Base-by-base conservation (phyloP, 352 stramenopile species). In the Aphanomyces astaci region DNA sequence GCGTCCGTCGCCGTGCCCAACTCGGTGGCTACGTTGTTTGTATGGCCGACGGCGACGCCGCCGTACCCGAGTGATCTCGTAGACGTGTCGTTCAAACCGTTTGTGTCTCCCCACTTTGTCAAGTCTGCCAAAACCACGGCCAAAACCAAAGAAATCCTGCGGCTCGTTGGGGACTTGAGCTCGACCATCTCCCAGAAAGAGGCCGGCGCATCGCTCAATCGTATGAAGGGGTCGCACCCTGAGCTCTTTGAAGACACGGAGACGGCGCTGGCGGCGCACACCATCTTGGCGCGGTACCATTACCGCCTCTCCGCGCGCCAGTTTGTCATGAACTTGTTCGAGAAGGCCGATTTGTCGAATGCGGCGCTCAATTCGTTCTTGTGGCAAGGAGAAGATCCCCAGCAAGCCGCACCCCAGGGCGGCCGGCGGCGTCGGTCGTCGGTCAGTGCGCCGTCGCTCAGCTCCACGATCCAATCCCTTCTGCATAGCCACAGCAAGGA, bases 131-230 rank as follows among this genome's bases (percentile, higher is more conserved):
- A 90, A 59, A 78, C 90, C 31, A 79, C 87, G 24, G 75, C 82
- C 0, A 84, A 90, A 33, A 90, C 84, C 83, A 83, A 78, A 40
- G 87, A 95, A 72, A 73, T 94, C 3, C 63, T 95, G 45, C 83
- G 85, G 1, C 75, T 83, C 55, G 78, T 95, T 32, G 87, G 84
- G 1, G 86, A 95, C 45, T 40, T 95, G 67, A 95, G 87, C 66
- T 94, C 93, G 73, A 86, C 94, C 66, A 95, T 95, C 64, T 93
- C 85, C 2, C 87, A 95, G 68, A 95, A 95, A 71, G 87, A 95
- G 66, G 87, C 87, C 1, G 85, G 93, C 69, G 79, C 83, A 24
- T 89, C 84, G 49, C 76, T 95, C 13, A 92, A 92, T 79, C 92
- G 91, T 67, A 63, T 95, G 36, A 84, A 84, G 10, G 75, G 75